Evolutionary conservation across 139 green algal genomes (phyloP).

Genomic region (Tetradesmus lagerheimii): DNA sequence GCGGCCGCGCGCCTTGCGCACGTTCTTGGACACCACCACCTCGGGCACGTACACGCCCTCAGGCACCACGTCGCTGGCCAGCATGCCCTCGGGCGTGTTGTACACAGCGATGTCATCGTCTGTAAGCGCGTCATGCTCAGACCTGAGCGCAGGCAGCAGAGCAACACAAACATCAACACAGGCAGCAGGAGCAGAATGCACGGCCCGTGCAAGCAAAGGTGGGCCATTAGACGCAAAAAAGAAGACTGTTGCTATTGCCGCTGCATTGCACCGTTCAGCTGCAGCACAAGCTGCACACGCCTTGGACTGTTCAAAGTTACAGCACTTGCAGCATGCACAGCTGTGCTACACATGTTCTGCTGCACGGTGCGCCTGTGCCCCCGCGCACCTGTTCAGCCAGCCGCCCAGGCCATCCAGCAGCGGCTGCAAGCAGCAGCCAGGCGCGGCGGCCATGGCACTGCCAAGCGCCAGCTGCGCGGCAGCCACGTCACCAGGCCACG

Average conservation of each 20-base stretch:
- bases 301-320: too few species aligned
- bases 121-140: slow-evolving; percentile 70
- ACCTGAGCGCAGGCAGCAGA: not conserved
- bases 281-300: too few species aligned
- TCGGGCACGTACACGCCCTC: slow-evolving; percentile 65
- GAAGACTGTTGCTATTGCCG: too few species aligned
- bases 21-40: slow-evolving; percentile 70
- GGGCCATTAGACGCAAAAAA: too few species aligned
- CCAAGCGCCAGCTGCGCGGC: slow-evolving; percentile 70
- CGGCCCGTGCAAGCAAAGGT: not conserved
- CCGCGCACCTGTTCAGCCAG: slow-evolving; percentile 46
- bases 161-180: not conserved
- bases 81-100: slow-evolving; percentile 72
- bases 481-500: slow-evolving; percentile 15
- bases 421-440: slow-evolving; percentile 53
- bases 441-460: slow-evolving; percentile 57
- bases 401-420: slow-evolving; percentile 54
- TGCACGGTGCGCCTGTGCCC: too few species aligned
- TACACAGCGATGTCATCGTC: slow-evolving; percentile 66
- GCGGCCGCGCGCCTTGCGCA: slow-evolving; percentile 64
- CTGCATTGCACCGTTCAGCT: too few species aligned
- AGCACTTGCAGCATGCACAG: not conserved
- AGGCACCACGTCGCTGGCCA: slow-evolving; percentile 57
- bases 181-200: not conserved
- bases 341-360: not conserved